Conservation (phyloP, 805 yeast species). For the Suhomyces sp. region DNA sequence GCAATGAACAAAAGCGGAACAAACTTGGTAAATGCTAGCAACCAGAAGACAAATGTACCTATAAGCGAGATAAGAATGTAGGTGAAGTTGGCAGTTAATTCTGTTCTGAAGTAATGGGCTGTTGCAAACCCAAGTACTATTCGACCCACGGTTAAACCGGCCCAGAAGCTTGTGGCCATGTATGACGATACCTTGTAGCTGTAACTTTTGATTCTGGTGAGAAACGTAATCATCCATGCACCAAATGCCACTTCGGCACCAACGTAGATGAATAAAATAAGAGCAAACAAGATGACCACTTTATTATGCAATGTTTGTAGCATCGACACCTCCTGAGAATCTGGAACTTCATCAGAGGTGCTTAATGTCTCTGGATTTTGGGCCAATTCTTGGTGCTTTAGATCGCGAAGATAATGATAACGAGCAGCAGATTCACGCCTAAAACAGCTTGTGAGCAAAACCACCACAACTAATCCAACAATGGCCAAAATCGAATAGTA, state of each 20-base stretch:
- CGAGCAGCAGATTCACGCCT: conserved; percentile 45
- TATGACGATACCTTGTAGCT: conserved; percentile 41
- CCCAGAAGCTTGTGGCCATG: conserved; percentile 52
- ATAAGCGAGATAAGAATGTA: conserved; percentile 33
- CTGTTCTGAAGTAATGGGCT: conserved; percentile 45
- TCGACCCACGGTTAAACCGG: conserved; percentile 49
- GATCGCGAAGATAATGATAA: conserved; percentile 27
- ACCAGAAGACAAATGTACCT: conserved; percentile 29
- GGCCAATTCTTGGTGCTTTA: conserved; percentile 7
- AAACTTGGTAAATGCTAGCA: conserved; percentile 29
- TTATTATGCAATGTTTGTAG: not conserved
- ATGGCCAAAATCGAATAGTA: conserved; percentile 39
- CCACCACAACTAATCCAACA: conserved; percentile 21
- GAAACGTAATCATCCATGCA: conserved; percentile 49
- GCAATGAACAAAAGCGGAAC: conserved; percentile 27
- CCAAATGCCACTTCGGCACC: conserved; percentile 56
- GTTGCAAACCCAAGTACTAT: conserved; percentile 52
- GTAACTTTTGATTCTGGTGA: conserved; percentile 37
- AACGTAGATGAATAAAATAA: conserved; percentile 45
- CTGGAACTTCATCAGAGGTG: not conserved
- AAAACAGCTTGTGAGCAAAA: conserved; percentile 26
- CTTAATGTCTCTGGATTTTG: not conserved
- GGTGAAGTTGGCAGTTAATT: conserved; percentile 42
- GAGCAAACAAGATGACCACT: conserved; percentile 24
- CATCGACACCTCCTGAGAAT: not conserved